phyloP scores from a whole-genome alignment of 371 early-diverging fungal species.

The Parasitella parasitica region DNA sequence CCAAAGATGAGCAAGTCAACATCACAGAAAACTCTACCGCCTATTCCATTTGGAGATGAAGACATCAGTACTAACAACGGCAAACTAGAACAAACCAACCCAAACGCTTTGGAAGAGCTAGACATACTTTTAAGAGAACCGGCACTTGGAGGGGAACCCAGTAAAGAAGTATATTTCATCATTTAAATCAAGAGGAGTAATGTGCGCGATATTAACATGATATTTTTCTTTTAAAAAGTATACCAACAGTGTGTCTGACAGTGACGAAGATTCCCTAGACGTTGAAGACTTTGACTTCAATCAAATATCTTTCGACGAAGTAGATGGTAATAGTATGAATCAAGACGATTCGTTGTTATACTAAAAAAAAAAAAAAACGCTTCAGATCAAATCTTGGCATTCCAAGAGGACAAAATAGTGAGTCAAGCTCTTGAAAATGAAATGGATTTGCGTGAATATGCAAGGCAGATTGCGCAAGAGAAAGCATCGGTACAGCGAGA shows the following conservation, averaged over 20 bases:
- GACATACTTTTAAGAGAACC: slow-evolving; percentile 31
- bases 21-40: slow-evolving; percentile 9
- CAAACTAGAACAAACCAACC: neutral
- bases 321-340: slow-evolving; percentile 42
- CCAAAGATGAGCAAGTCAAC: slow-evolving; percentile 1
- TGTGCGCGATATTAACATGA: neutral
- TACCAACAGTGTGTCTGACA: neutral
- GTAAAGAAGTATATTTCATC: neutral
- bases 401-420: slow-evolving; percentile 81
- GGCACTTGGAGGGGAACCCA: neutral
- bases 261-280: slow-evolving; percentile 9
- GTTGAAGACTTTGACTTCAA: slow-evolving; percentile 43
- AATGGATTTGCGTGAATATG: slow-evolving; percentile 86
- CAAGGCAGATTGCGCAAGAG: slow-evolving; percentile 73
- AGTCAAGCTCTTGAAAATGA: slow-evolving; percentile 79
- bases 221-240: neutral
- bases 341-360: too few species aligned
- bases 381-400: slow-evolving; percentile 60
- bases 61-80: neutral
- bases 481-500: slow-evolving; percentile 66
- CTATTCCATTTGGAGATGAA: slow-evolving; percentile 16
- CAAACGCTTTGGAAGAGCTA: slow-evolving; percentile 25
- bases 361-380: too few species aligned
- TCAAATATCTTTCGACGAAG: slow-evolving; percentile 52
- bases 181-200: neutral